Evolutionary conservation across 1,284 basidiomycete species (phyloP), one percentile per base, ranked within the genome.

Genomic region (Ustilago tritici): DNA sequence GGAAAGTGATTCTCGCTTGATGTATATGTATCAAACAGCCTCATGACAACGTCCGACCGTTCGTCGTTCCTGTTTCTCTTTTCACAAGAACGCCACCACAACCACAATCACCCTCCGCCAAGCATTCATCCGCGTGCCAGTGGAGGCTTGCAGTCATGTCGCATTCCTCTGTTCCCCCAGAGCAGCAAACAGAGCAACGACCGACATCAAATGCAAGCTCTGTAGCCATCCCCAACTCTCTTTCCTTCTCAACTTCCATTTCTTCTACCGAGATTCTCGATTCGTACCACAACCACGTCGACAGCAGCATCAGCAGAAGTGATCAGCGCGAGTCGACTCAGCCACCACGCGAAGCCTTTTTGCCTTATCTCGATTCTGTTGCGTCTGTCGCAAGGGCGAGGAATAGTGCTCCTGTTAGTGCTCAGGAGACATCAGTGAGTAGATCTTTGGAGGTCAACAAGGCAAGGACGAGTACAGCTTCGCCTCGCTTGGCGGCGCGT

Each of bases 161-260:
- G 31, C 46, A 17, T 3, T 40, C 57, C 17, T 12, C 49, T 32
- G 23, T 28, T n/a, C 36, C 54, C 9, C 54, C 54, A 56, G 35
- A 56, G 35, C 28, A 49, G 46, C 10, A 50, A 23, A 34, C 49
- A 28, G 40, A 47, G 36, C 19, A 19, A 36, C 52, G 68, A 17
- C 69, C 60, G 2, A 23, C 46, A 0, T 71, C 69, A 35, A 46
- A 71, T 2, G 64, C 63, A 23, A 65, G 56, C 49, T 65, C 63
- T 5, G n/a, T 71, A 17, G 69, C 59, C 14, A 31, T 71, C n/a
- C 64, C 69, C 46, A 54, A 59, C 43, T 62, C 60, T 38, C 69
- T 59, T 31, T 71, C 63, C 36, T 59, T 55, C 19, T 57, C 64
- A 14, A 55, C 69, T 32, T 60, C 52, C 32, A 40, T 60, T 28